Conservation (phyloP, 1,139 yeast genomes). For the Hyphopichia pseudoburtonii region DNA sequence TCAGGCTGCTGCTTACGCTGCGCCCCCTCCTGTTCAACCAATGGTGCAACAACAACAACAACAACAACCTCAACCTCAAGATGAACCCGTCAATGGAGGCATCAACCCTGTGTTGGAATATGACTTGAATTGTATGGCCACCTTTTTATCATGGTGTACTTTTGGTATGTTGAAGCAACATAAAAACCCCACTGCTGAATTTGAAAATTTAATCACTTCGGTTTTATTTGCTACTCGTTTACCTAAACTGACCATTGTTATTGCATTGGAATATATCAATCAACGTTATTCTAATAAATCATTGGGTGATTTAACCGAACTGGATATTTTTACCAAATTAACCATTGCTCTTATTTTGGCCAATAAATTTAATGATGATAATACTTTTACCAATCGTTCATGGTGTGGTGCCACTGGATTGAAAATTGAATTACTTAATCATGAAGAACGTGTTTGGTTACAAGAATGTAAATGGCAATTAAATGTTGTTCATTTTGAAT, state of each 20-base stretch:
- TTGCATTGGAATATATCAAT: slow-evolving; percentile 75
- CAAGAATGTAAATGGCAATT: slow-evolving; percentile 47
- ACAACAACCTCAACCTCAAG: slow-evolving; percentile 13
- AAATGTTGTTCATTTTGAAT: slow-evolving; percentile 43
- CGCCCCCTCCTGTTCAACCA: slow-evolving; percentile 10
- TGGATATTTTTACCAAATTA: slow-evolving; percentile 59
- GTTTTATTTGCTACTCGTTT: slow-evolving; percentile 88
- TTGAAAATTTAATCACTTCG: slow-evolving; percentile 60
- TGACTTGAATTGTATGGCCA: slow-evolving; percentile 73
- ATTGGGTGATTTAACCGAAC: slow-evolving; percentile 31
- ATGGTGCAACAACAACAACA: too few species aligned
- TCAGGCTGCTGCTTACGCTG: slow-evolving; percentile 11
- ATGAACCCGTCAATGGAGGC: slow-evolving; percentile 57
- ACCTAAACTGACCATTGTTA: slow-evolving; percentile 75
- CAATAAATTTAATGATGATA: slow-evolving; percentile 93
- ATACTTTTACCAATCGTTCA: slow-evolving; percentile 90
- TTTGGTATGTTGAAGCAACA: slow-evolving; percentile 57
- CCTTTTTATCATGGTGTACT: slow-evolving; percentile 67
- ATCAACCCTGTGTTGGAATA: slow-evolving; percentile 78
- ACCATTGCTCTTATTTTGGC: slow-evolving; percentile 78
- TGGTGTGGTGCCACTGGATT: slow-evolving; percentile 96
- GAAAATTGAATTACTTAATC: slow-evolving; percentile 57
- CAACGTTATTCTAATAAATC: slow-evolving; percentile 36
- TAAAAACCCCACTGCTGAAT: slow-evolving; percentile 52
- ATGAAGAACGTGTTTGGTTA: slow-evolving; percentile 76